Conservation (phyloP, 1,284 basidiomycete species). For the Mycocalia duriaeana region DNA sequence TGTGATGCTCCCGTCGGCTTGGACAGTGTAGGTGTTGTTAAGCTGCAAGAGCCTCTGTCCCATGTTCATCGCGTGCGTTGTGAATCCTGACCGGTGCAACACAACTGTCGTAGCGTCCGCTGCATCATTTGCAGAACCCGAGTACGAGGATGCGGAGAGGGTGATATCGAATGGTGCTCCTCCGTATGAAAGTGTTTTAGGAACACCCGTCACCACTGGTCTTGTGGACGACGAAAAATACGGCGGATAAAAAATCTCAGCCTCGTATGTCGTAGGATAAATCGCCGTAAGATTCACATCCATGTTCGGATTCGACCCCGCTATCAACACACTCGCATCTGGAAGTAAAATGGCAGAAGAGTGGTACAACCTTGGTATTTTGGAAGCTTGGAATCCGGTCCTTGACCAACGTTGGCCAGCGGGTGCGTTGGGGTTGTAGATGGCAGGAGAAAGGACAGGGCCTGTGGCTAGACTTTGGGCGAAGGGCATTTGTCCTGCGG, state of each 20-base stretch:
- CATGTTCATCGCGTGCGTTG: conserved; percentile 95
- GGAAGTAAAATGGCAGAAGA: conserved; percentile 86
- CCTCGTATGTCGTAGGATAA: conserved; percentile 83
- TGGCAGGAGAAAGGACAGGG: conserved; percentile 65
- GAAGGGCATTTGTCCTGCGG: conserved; percentile 50
- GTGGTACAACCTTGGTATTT: conserved; percentile 80
- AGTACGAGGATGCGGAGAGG: conserved; percentile 58
- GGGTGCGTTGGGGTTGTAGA: conserved; percentile 70
- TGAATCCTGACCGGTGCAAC: conserved; percentile 85
- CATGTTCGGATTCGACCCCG: conserved; percentile 91
- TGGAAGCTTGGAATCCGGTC: conserved; percentile 54
- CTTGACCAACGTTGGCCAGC: conserved; percentile 71
- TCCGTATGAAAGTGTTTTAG: conserved; percentile 76
- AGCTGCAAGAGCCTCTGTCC: conserved; percentile 77
- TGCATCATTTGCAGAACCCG: conserved; percentile 62
- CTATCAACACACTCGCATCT: conserved; percentile 82
- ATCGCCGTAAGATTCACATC: conserved; percentile 68
- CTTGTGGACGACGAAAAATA: conserved; percentile 76
- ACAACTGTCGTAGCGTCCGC: conserved; percentile 78
- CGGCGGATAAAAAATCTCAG: conserved; percentile 84
- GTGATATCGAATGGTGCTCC: conserved; percentile 73
- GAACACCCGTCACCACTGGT: conserved; percentile 71
- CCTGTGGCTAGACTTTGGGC: conserved; percentile 62
- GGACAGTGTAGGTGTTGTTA: conserved; percentile 79
- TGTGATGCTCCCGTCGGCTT: conserved; percentile 65